phyloP scores from a whole-genome alignment of 371 early-diverging fungal species.

The Dinochytrium kinnereticum region DNA sequence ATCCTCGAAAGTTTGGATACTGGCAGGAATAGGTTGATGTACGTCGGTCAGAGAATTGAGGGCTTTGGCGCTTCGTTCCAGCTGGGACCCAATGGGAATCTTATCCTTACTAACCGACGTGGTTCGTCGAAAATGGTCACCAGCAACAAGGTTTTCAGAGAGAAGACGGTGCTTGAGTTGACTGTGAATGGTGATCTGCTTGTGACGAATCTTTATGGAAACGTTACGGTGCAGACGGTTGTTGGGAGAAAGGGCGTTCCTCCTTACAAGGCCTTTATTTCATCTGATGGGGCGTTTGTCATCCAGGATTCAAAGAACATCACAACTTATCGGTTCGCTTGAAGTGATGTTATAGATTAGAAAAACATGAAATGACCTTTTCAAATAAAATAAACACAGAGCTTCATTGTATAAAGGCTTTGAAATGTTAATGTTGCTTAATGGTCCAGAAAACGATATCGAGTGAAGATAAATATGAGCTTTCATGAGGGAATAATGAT shows the following conservation, averaged over 20 bases:
- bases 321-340: neutral
- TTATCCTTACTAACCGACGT: neutral
- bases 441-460: too few species aligned
- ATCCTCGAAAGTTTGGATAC: neutral
- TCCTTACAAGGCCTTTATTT: neutral
- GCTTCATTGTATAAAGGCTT: too few species aligned
- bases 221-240: neutral
- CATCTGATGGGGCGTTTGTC: neutral
- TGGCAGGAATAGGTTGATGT: neutral
- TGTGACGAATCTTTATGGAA: neutral
- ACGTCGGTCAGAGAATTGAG: neutral
- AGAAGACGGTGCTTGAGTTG: neutral
- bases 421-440: too few species aligned
- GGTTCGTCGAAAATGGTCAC: neutral
- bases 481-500: too few species aligned
- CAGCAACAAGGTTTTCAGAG: neutral
- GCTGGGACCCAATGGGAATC: neutral
- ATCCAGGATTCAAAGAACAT: neutral
- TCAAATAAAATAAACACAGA: too few species aligned
- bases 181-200: neutral
- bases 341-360: too few species aligned
- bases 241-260: neutral
- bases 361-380: too few species aligned
- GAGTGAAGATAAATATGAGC: too few species aligned
- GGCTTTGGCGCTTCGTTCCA: neutral